Percentiles rank a stretch among this genome's conserved stretches.
These are phyloP conservation scores for Phellopilus nigrolimitatus DNA, from an alignment of 1,284 basidiomycete species.

Conservation along the genomic window DNA sequence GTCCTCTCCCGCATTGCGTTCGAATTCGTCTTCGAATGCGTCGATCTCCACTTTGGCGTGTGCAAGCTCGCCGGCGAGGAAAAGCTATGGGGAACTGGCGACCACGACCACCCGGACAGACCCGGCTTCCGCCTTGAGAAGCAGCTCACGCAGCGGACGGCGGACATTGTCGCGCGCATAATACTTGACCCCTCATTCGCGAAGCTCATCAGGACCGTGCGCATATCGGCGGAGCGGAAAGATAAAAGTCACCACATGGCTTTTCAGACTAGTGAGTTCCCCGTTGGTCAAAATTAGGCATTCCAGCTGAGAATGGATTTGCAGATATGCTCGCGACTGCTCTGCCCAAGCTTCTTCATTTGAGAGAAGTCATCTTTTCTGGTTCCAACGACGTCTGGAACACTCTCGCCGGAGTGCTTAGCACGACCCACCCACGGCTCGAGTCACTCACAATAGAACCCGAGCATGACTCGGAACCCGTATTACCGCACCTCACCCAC, in stretches of 20 bases:
- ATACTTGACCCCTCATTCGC: constrained; percentile 59
- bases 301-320: background rate
- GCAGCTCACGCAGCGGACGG: constrained; percentile 58
- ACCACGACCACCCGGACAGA: constrained; percentile 15
- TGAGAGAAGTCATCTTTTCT: constrained; percentile 57
- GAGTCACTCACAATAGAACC: constrained; percentile 42
- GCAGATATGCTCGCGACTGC: constrained; percentile 65
- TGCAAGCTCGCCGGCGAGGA: constrained; percentile 19
- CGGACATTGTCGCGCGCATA: constrained; percentile 64
- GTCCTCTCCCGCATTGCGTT: constrained; percentile 62
- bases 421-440: constrained; percentile 46
- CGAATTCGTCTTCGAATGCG: constrained; percentile 57
- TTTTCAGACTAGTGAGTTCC: constrained; percentile 56
- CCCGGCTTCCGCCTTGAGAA: constrained; percentile 31
- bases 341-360: constrained; percentile 53
- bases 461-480: constrained; percentile 39
- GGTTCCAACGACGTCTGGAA: constrained; percentile 50
- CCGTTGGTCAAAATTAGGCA: background rate
- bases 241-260: constrained; percentile 47
- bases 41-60: constrained; percentile 55
- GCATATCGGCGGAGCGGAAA: constrained; percentile 49
- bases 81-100: constrained; percentile 7
- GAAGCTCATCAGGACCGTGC: constrained; percentile 49
- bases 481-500: constrained; percentile 51
- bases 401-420: constrained; percentile 48